phyloP scores from a whole-genome alignment of 1,284 basidiomycete genomes.

The Ustilago loliicola region DNA sequence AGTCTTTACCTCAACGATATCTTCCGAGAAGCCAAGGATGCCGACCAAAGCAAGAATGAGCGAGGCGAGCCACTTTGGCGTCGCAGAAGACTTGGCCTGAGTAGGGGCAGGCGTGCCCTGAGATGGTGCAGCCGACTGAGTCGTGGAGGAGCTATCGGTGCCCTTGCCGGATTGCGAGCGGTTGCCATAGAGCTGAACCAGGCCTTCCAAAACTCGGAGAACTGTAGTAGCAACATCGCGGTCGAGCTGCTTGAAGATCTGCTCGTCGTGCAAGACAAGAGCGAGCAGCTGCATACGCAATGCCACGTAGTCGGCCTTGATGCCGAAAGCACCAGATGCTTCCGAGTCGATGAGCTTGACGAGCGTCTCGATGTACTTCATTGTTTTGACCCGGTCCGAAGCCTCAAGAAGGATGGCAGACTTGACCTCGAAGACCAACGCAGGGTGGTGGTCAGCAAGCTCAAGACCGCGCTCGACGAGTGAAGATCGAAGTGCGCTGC shows the following conservation, averaged over 20 bases:
- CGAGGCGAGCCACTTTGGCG: conserved; percentile 51
- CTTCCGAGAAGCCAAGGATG: conserved; percentile 81
- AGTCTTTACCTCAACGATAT: conserved; percentile 76
- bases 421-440: conserved; percentile 86
- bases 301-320: conserved; percentile 72
- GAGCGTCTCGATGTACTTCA: conserved; percentile 35
- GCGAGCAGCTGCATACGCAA: conserved; percentile 88
- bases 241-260: conserved; percentile 76
- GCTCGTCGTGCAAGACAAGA: conserved; percentile 81
- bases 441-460: conserved; percentile 87
- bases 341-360: conserved; percentile 43
- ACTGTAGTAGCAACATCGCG: conserved; percentile 71
- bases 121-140: not conserved
- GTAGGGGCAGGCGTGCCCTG: not conserved
- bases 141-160: not conserved
- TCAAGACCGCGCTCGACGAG: conserved; percentile 72
- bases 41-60: conserved; percentile 40
- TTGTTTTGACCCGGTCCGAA: conserved; percentile 27
- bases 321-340: conserved; percentile 30
- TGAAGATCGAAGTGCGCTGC: conserved; percentile 72
- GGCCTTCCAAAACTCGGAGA: conserved; percentile 34
- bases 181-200: conserved; percentile 33
- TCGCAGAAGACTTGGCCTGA: conserved; percentile 5
- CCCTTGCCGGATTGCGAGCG: conserved; percentile 53
- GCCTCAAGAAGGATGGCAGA: conserved; percentile 59